Conservation (phyloP, 1,284 basidiomycete genomes). For the Peniophora sp. region DNA sequence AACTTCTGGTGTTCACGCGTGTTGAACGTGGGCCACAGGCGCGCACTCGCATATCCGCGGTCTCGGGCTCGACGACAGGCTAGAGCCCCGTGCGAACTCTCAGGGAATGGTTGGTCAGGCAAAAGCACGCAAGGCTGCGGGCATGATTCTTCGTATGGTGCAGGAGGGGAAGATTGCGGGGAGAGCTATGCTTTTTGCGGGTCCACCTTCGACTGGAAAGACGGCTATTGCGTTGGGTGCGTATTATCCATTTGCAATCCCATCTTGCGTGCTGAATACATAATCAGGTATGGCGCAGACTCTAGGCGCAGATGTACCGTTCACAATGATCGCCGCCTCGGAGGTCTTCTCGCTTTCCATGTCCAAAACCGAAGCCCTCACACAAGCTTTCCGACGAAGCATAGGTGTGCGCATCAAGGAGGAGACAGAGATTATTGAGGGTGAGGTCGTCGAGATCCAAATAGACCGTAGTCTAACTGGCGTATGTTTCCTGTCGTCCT, state of each 20-base stretch:
- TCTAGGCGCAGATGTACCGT: slow-evolving; percentile 89
- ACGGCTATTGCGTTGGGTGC: slow-evolving; percentile 93
- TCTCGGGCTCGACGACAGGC: slow-evolving; percentile 84
- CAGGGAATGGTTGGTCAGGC: slow-evolving; percentile 98
- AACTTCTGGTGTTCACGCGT: not conserved
- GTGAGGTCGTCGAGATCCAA: slow-evolving; percentile 98
- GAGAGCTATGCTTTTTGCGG: slow-evolving; percentile 91
- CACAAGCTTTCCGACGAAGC: slow-evolving; percentile 90
- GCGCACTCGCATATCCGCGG: slow-evolving; percentile 98
- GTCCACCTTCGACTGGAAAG: slow-evolving; percentile 94
- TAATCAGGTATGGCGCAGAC: slow-evolving; percentile 89
- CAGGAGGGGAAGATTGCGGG: slow-evolving; percentile 94
- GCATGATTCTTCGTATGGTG: slow-evolving; percentile 97
- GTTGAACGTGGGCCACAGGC: slow-evolving; percentile 36
- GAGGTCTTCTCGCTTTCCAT: slow-evolving; percentile 97
- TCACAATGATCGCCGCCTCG: slow-evolving; percentile 94
- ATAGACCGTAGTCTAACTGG: slow-evolving; percentile 96
- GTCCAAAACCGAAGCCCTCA: slow-evolving; percentile 98
- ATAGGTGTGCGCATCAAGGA: slow-evolving; percentile 98
- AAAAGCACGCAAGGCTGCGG: slow-evolving; percentile 93
- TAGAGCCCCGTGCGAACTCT: slow-evolving; percentile 82
- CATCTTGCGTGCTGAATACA: not conserved
- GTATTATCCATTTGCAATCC: slow-evolving; percentile 14
- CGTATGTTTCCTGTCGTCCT: slow-evolving; percentile 40
- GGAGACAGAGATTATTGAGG: slow-evolving; percentile 95